Conservation (phyloP, 2,329 filamentous ascomycete species). For the Penicillium brevicompactum region DNA sequence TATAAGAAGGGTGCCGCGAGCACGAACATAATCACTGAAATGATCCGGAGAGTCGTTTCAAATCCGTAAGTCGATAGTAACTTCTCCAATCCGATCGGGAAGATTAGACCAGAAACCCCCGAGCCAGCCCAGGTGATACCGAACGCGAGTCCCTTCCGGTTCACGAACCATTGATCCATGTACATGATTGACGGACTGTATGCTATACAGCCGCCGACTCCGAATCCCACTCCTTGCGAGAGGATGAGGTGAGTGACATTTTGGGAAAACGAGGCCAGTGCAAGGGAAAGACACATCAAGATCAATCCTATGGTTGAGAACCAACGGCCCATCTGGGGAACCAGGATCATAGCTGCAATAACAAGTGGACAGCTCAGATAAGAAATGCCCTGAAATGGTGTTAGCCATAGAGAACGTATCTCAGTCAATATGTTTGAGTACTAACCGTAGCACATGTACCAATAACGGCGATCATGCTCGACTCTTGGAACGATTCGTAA, state of each 20-base stretch:
- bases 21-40: constrained; percentile 36
- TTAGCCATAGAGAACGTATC: not conserved
- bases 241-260: constrained; percentile 28
- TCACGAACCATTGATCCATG: constrained; percentile 56
- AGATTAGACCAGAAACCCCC: constrained; percentile 45
- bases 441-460: constrained; percentile 35
- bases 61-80: constrained; percentile 47
- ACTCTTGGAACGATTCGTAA: constrained; percentile 26
- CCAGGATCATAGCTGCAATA: constrained; percentile 22
- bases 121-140: constrained; percentile 48
- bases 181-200: constrained; percentile 52
- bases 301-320: constrained; percentile 23
- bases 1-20: constrained; percentile 28
- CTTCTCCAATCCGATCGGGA: constrained; percentile 49
- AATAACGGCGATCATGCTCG: constrained; percentile 31
- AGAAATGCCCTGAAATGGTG: constrained; percentile 21
- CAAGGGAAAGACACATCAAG: constrained; percentile 28
- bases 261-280: constrained; percentile 27
- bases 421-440: too few relatives aligned
- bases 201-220: constrained; percentile 50
- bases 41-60: constrained; percentile 48
- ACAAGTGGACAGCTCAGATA: constrained; percentile 27
- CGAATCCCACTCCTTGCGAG: constrained; percentile 37
- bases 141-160: constrained; percentile 47
- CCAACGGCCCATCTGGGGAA: constrained; percentile 22